Evolutionary conservation across 106 monocot species (phyloP).

Genomic region (Vanilla planifolia): DNA sequence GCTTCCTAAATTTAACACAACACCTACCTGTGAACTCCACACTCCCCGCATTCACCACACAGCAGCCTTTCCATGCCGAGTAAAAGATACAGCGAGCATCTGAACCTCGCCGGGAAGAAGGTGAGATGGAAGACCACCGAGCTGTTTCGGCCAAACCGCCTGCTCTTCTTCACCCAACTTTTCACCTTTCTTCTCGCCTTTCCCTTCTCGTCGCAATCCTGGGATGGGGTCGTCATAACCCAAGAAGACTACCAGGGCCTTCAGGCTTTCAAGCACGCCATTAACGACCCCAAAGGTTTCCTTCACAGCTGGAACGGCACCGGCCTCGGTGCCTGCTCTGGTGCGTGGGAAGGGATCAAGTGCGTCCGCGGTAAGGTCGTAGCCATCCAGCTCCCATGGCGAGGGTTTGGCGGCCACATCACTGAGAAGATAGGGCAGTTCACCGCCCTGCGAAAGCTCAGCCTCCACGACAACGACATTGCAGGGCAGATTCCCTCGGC

Average conservation of each 20-base stretch:
- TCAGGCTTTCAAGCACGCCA: conserved; percentile 54
- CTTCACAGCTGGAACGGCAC: conserved; percentile 74
- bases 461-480: conserved; percentile 72
- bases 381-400: conserved; percentile 75
- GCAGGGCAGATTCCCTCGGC: conserved; percentile 49
- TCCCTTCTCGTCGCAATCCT: conserved; percentile 6
- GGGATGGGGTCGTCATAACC: conserved; percentile 57
- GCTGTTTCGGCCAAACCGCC: neutral
- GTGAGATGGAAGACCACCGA: neutral
- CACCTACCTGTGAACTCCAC: too few species aligned
- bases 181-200: neutral
- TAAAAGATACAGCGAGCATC: neutral
- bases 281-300: conserved; percentile 47
- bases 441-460: conserved; percentile 55
- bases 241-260: conserved; percentile 74
- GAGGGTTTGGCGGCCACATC: conserved; percentile 44
- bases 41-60: too few species aligned
- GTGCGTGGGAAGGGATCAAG: conserved; percentile 78
- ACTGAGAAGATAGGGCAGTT: conserved; percentile 70
- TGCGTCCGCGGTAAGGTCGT: conserved; percentile 73
- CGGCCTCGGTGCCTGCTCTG: conserved; percentile 71
- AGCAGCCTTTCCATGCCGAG: neutral
- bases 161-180: neutral
- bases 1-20: neutral
- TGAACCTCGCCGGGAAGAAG: conserved; percentile 1